A percentile compares a stretch with the other conserved stretches of the same genome.
Evolutionary conservation across 441 rosid species (phyloP).

Genomic region (Croton laevigatus): DNA sequence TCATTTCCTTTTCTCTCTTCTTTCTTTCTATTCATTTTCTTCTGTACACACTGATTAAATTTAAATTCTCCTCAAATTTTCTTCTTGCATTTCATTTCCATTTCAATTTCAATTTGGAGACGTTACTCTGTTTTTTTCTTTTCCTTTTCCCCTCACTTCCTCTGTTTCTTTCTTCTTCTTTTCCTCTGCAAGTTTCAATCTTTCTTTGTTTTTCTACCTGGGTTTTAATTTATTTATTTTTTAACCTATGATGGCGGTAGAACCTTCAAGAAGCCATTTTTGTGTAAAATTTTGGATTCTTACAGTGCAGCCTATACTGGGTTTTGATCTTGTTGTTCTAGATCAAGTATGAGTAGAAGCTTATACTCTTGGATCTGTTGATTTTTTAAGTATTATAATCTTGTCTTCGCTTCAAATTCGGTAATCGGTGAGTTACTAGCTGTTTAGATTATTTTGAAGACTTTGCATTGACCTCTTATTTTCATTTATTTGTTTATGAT

Average conservation of each 20-base stretch:
- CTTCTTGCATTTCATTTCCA: conserved; percentile 20
- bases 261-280: background rate
- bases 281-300: background rate
- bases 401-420: conserved; percentile 9
- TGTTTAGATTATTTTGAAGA: background rate
- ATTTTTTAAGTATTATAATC: conserved; percentile 1
- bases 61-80: conserved; percentile 17
- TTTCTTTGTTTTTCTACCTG: background rate
- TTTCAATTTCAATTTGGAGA: conserved; percentile 20
- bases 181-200: background rate
- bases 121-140: background rate
- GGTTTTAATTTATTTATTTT: background rate
- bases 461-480: background rate
- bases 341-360: conserved; percentile 10
- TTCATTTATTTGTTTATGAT: background rate
- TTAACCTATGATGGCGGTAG: background rate
- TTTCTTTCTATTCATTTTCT: background rate
- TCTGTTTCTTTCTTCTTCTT: conserved; percentile 6
- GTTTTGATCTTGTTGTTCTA: background rate
- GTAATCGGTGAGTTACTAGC: conserved; percentile 17
- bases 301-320: background rate
- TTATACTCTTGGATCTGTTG: conserved; percentile 13
- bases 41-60: background rate
- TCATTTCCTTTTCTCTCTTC: background rate
- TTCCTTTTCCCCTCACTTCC: background rate